These are phyloP conservation scores for Brassica carinata DNA, from an alignment of 345 rosid species.

Conservation along the genomic window DNA sequence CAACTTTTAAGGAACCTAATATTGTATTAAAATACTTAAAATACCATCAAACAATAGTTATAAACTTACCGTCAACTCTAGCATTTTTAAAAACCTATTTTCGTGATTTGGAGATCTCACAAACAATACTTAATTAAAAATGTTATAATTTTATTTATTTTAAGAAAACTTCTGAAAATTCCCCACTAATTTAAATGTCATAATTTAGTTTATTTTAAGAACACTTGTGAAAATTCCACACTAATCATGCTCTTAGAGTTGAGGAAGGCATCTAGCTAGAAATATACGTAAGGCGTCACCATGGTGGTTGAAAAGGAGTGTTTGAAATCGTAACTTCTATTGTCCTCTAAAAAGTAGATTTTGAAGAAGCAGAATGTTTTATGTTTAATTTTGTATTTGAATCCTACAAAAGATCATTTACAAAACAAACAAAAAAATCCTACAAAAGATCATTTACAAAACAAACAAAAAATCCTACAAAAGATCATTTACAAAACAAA, in stretches of 20 bases:
- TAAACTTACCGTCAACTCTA: neutral
- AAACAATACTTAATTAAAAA: neutral
- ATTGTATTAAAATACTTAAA: neutral
- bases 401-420: neutral
- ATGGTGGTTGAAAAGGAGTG: neutral
- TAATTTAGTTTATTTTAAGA: neutral
- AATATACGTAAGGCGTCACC: neutral
- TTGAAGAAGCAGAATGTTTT: neutral
- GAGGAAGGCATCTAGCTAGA: neutral
- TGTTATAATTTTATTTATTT: too few relatives aligned
- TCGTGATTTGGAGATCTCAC: neutral
- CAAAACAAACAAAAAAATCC: neutral
- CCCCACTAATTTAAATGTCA: too few relatives aligned
- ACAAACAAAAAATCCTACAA: neutral
- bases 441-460: neutral
- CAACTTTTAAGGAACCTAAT: conserved; percentile 16
- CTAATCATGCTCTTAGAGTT: neutral
- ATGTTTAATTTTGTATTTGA: neutral
- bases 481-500: neutral
- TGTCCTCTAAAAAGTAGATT: neutral
- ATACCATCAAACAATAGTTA: neutral
- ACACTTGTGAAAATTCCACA: neutral
- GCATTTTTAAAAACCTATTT: neutral
- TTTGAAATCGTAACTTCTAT: neutral
- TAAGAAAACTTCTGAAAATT: too few relatives aligned